phyloP scores from a whole-genome alignment of 257 asterid species.

The Primulina tabacum region DNA sequence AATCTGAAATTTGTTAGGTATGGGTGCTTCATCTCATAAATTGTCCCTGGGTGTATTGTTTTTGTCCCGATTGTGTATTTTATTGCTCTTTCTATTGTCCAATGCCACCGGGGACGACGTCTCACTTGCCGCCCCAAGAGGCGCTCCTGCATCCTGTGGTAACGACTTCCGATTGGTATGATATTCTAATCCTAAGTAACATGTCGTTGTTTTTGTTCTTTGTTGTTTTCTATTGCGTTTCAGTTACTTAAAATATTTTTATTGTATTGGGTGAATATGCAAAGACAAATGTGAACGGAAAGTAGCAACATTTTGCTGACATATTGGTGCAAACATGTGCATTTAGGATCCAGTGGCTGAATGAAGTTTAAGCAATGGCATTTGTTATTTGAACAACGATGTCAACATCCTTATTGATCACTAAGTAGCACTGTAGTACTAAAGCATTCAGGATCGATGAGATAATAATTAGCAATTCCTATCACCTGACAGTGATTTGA shows the following conservation, averaged over 20 bases:
- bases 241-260: neutral
- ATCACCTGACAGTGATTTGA: too few species aligned
- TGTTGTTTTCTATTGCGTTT: neutral
- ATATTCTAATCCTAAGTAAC: neutral
- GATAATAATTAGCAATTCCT: too few species aligned
- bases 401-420: neutral
- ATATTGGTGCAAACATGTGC: too few species aligned
- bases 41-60: constrained; percentile 26
- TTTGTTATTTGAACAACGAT: too few species aligned
- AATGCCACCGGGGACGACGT: constrained; percentile 37
- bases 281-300: neutral
- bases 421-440: too few species aligned
- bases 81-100: constrained; percentile 35
- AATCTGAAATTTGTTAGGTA: neutral
- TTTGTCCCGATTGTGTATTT: constrained; percentile 29
- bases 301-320: neutral
- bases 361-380: too few species aligned
- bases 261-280: too few species aligned
- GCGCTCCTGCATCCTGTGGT: constrained; percentile 36
- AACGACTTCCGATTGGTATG: constrained; percentile 53
- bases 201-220: constrained; percentile 4
- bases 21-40: constrained; percentile 25
- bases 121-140: constrained; percentile 37
- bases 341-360: neutral
- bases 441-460: too few species aligned